Evolutionary conservation across 805 yeast species (phyloP).

Genomic region (Ogataea paradorogensis): DNA sequence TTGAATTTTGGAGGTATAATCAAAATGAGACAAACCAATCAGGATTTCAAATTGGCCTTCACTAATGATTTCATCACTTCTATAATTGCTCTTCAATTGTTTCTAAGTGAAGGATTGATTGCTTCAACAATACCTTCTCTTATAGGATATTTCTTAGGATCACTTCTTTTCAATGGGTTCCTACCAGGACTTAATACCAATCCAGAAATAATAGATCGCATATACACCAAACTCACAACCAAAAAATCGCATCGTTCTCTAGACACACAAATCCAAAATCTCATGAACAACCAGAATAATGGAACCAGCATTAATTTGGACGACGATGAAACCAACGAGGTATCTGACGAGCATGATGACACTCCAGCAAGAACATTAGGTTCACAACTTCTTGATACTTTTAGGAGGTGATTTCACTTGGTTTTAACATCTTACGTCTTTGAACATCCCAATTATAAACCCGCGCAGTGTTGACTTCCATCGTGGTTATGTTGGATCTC

Average conservation of each 20-base stretch:
- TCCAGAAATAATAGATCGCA: slow-evolving; percentile 15
- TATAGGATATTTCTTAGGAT: slow-evolving; percentile 43
- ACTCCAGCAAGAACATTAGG: slow-evolving; percentile 63
- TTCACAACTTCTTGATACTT: slow-evolving; percentile 58
- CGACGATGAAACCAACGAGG: slow-evolving; percentile 29
- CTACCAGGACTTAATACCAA: slow-evolving; percentile 40
- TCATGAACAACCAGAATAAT: slow-evolving; percentile 9
- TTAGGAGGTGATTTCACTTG: slow-evolving; percentile 41
- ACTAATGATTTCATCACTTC: slow-evolving; percentile 35
- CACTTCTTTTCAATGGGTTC: slow-evolving; percentile 40
- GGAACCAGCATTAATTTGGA: slow-evolving; percentile 7
- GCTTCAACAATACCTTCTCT: slow-evolving; percentile 38
- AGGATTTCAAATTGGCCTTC: slow-evolving; percentile 22
- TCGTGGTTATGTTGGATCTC: slow-evolving; percentile 88
- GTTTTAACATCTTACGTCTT: slow-evolving; percentile 53
- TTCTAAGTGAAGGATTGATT: slow-evolving; percentile 42
- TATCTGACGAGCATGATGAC: slow-evolving; percentile 43
- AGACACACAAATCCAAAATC: slow-evolving; percentile 14
- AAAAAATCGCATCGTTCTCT: slow-evolving; percentile 7
- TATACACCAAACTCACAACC: slow-evolving; percentile 16
- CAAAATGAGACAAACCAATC: slow-evolving; percentile 15
- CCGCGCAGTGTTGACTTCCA: slow-evolving; percentile 97
- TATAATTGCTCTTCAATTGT: slow-evolving; percentile 33
- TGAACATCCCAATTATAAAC: slow-evolving; percentile 87
- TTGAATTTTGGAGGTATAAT: slow-evolving; percentile 31